Evolutionary conservation across 768 basidiomycete species (phyloP), one percentile per base, ranked within the genome.

Genomic region (Crassisporium funariophilum): DNA sequence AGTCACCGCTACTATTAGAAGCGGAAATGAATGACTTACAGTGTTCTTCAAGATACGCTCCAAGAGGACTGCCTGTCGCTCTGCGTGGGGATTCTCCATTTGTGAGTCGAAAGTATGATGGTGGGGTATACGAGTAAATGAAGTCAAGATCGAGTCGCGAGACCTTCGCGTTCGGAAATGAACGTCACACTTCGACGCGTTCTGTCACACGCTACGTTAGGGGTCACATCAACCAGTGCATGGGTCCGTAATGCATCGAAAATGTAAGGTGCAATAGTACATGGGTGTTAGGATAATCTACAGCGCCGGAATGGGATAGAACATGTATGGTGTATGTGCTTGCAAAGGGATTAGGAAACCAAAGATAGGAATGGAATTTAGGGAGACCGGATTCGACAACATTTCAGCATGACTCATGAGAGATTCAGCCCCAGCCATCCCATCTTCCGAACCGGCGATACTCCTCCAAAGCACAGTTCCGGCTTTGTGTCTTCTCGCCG

Each of bases 61-160:
- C 3, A 97, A 77, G 15, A 95, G 78, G 36, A 94, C 84, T 23
- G 90, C 91, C 63, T 98, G 94, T 34, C 89, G 78, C 67, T 95
- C 92, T 41, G 91, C 90, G 57, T 98, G 93, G 16, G 94, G 94
- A 65, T 95, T 95, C 69, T 97, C 92, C 94, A 97, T 95, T n/a
- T n/a, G n/a, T n/a, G n/a, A n/a, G n/a, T n/a, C n/a, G n/a, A n/a
- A n/a, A n/a, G n/a, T n/a, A n/a, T n/a, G n/a, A n/a, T n/a, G n/a
- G n/a, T n/a, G n/a, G n/a, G n/a, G n/a, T n/a, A n/a, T n/a, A n/a
- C n/a, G n/a, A n/a, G n/a, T n/a, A n/a, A n/a, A n/a, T 37, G 40
- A 25, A 19, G 24, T 42, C 15, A 17, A 15, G 5, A 16, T 21
- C 21, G 22, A 33, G 17, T 34, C 11, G 16, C n/a, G n/a, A n/a